These are phyloP conservation scores for Lenwebbia sp. DNA, from an alignment of 345 rosid genomes.

Conservation along the genomic window DNA sequence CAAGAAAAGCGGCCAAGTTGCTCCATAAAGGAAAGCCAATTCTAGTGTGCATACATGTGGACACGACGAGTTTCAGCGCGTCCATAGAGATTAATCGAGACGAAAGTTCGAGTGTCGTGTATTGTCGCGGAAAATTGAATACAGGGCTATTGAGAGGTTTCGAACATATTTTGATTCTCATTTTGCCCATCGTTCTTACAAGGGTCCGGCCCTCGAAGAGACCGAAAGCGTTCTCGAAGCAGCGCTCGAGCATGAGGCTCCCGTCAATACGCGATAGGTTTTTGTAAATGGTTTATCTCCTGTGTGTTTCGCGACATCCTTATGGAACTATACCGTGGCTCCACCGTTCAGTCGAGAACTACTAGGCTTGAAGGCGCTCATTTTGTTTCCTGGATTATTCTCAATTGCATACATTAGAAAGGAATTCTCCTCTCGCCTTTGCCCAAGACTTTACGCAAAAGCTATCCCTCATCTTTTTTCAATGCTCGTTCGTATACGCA, in stretches of 20 bases:
- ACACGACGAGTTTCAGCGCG: background rate
- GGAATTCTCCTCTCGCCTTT: background rate
- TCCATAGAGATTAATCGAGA: background rate
- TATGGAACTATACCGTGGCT: background rate
- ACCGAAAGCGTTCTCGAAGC: background rate
- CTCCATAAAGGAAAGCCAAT: background rate
- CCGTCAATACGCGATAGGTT: background rate
- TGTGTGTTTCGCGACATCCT: background rate
- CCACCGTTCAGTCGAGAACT: background rate
- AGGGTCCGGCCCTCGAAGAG: background rate
- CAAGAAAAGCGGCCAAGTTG: background rate
- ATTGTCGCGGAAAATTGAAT: background rate
- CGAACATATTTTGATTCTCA: background rate
- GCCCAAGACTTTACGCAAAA: background rate
- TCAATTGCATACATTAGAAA: background rate
- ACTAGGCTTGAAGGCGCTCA: background rate
- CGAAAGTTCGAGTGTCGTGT: background rate
- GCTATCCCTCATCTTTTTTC: background rate
- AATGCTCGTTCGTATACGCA: background rate
- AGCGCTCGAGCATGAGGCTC: background rate
- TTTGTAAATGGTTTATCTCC: background rate
- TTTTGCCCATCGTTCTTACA: accelerated
- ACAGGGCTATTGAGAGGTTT: background rate
- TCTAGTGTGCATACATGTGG: background rate
- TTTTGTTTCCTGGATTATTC: background rate